Evolutionary conservation across 192 early-diverging fungal genomes (phyloP), one percentile per base, ranked within the genome.

Genomic region (Podila verticillata): DNA sequence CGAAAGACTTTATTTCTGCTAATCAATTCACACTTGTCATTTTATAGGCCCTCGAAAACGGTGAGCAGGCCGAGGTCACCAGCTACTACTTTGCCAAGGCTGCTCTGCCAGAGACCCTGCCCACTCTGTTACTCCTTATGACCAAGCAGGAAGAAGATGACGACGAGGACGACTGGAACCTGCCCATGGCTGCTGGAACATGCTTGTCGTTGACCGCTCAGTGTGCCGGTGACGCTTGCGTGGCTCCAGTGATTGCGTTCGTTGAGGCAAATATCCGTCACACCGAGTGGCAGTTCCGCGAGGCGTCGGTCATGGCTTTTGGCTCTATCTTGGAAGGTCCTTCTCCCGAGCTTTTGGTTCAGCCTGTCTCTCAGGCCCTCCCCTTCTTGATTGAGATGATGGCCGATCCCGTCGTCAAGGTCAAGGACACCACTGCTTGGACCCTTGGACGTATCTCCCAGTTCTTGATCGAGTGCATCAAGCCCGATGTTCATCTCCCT

Each of bases 141-240:
- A 97, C 98, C 60, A 96, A 96, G 85, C 96, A 91, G 89, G 97
- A 99, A 48, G 97, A 98, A 75, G 97, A 99, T 49, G 96, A 97
- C 22, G 98, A 99, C 72, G 98, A 98, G 68, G 98, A 99, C 80
- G 97, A 99, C 83, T 99, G 97, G 97, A 98, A 95, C 81, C 89
- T 96, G 48, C 91, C 95, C 7, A 99, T 99, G 98, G 97, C 97
- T 29, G 95, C 98, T 28, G 94, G 94, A 26, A 99, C 97, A 10
- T 99, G 97, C 72, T 84, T 99, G 67, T 87, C 95, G 9, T 86
- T 97, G 60, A 89, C 97, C 47, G 94, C 97, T 12, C 92, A 89
- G 72, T 92, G 91, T 47, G 91, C 96, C n/a, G 89, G 88, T 51
- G 90, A 96, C 72, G 79, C 82, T 15, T 94, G 98, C 68, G 94